phyloP scores from a whole-genome alignment of 192 early-diverging fungal species.

The Rhizophlyctis rosea region DNA sequence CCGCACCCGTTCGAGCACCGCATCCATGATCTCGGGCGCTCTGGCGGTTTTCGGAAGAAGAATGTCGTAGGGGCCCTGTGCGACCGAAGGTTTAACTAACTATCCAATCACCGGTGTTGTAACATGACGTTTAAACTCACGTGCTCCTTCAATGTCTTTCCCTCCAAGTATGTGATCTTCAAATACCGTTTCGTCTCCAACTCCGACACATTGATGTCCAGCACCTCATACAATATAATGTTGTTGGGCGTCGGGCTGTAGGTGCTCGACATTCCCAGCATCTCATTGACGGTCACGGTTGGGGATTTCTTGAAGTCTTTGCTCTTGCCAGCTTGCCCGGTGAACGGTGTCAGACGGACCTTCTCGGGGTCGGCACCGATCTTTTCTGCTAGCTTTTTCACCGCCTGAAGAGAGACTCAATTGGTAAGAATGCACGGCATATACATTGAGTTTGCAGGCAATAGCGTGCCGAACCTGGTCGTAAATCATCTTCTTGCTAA shows the following conservation, averaged over 20 bases:
- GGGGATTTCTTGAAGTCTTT: constrained; percentile 43
- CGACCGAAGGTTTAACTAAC: neutral
- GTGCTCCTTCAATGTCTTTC: constrained; percentile 61
- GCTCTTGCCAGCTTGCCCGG: constrained; percentile 13
- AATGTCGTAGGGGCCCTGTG: constrained; percentile 56
- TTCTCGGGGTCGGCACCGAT: constrained; percentile 64
- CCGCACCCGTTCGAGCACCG: too few species aligned
- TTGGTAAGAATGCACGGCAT: constrained; percentile 1
- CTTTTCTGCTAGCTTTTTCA: constrained; percentile 57
- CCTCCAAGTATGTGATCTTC: constrained; percentile 66
- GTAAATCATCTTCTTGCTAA: constrained; percentile 68
- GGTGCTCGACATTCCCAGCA: constrained; percentile 41
- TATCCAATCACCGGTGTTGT: neutral
- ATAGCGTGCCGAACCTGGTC: constrained; percentile 32
- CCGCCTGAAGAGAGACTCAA: constrained; percentile 47
- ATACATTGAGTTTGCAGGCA: neutral
- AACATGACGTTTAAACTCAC: constrained; percentile 26
- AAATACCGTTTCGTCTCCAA: constrained; percentile 75
- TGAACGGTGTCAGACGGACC: constrained; percentile 59
- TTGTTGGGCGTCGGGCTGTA: constrained; percentile 27
- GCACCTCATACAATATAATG: constrained; percentile 75
- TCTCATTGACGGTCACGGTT: constrained; percentile 53
- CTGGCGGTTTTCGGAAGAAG: constrained; percentile 60
- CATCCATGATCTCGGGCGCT: too few species aligned
- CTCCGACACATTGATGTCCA: constrained; percentile 77